A percentile compares a stretch with the other conserved stretches of the same genome.
phyloP scores from a whole-genome alignment of 2,329 filamentous ascomycete genomes.

The Penicillium sumatraense region DNA sequence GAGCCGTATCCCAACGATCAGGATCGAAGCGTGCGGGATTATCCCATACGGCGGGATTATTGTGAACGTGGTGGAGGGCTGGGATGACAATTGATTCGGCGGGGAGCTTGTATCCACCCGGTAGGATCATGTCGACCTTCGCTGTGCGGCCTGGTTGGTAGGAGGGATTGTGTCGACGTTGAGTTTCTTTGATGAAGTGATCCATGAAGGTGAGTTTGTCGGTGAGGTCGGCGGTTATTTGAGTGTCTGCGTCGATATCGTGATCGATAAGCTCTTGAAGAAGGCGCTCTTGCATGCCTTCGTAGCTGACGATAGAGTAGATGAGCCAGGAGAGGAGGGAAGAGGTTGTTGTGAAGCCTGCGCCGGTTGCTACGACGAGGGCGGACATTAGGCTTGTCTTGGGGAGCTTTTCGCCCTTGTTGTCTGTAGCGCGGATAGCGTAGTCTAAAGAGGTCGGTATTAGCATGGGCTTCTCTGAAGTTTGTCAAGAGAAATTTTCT shows the following conservation, averaged over 20 bases:
- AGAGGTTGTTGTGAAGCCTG: conserved; percentile 65
- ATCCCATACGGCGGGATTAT: conserved; percentile 62
- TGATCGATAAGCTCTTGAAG: conserved; percentile 63
- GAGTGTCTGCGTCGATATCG: conserved; percentile 48
- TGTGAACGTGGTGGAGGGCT: conserved; percentile 52
- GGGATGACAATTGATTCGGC: conserved; percentile 59
- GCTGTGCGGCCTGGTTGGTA: conserved; percentile 65
- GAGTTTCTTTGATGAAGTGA: conserved; percentile 63
- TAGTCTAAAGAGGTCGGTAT: conserved; percentile 49
- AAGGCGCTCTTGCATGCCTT: conserved; percentile 60
- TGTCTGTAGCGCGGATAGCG: conserved; percentile 57
- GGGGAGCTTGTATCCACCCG: conserved; percentile 63
- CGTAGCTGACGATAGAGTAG: conserved; percentile 59
- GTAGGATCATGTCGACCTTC: conserved; percentile 60
- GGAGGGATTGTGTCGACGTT: conserved; percentile 64
- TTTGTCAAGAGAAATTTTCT: too few species aligned
- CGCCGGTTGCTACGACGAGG: conserved; percentile 59
- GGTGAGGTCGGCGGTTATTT: conserved; percentile 54
- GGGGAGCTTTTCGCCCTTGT: conserved; percentile 26
- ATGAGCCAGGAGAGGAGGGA: conserved; percentile 64
- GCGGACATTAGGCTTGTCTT: conserved; percentile 35
- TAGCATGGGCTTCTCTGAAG: too few species aligned
- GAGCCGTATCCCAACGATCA: conserved; percentile 60
- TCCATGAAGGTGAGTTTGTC: conserved; percentile 52
- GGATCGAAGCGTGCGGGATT: conserved; percentile 64